A percentile compares a stretch with the other conserved stretches of the same genome.
Evolutionary conservation across 495 filamentous ascomycete species (phyloP).

Genomic region (Penicillium bialowiezense): DNA sequence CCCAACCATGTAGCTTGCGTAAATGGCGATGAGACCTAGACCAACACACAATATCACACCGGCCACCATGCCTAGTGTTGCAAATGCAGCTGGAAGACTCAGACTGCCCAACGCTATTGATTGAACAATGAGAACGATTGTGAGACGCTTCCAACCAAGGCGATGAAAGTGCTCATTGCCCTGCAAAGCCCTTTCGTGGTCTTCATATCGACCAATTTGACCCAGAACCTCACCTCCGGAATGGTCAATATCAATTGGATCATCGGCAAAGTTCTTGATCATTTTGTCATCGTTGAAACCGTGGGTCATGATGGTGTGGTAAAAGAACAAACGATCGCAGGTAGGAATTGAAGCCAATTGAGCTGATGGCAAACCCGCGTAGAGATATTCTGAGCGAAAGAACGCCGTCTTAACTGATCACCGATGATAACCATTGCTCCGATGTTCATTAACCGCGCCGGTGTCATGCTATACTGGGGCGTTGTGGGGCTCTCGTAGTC

Average conservation of each 20-base stretch:
- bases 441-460: no score
- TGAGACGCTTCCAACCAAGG: conserved; percentile 34
- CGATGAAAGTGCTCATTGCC: conserved; percentile 15
- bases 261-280: background rate
- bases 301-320: background rate
- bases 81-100: conserved; percentile 54
- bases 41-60: conserved; percentile 47
- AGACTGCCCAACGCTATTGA: conserved; percentile 60
- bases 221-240: background rate
- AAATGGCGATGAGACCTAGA: conserved; percentile 63
- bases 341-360: background rate
- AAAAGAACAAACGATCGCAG: background rate
- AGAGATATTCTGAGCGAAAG: no score
- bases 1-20: conserved; percentile 66
- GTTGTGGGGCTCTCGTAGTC: background rate
- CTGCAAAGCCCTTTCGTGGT: conserved; percentile 1
- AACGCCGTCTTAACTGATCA: no score
- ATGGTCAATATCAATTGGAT: background rate
- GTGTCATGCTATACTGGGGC: background rate
- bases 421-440: no score
- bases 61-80: conserved; percentile 56
- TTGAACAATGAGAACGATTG: conserved; percentile 53
- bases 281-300: background rate
- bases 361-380: no score
- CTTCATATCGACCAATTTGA: background rate